Conservation (phyloP, 345 rosid species). For the Noccaea bulbosa region DNA sequence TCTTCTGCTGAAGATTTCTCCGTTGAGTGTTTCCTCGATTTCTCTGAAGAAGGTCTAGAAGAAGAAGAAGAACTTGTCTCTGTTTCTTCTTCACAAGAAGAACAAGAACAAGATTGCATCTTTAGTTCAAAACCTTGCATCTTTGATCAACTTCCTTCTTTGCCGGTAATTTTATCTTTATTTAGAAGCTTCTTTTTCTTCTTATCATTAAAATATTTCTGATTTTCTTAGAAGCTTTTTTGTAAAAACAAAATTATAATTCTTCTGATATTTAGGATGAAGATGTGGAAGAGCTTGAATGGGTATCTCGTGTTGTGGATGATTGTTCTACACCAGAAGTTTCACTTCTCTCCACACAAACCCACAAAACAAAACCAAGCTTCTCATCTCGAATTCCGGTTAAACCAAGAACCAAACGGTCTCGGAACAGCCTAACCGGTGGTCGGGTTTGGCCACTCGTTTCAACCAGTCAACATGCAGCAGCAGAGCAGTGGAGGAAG, state of each 20-base stretch:
- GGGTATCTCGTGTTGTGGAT: slow-evolving; percentile 86
- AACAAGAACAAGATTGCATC: slow-evolving; percentile 32
- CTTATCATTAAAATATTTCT: background rate
- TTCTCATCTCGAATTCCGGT: slow-evolving; percentile 58
- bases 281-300: slow-evolving; percentile 91
- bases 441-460: slow-evolving; percentile 60
- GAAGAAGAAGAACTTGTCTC: slow-evolving; percentile 52
- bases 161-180: slow-evolving; percentile 26
- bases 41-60: slow-evolving; percentile 54
- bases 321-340: slow-evolving; percentile 84
- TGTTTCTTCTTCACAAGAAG: slow-evolving; percentile 55
- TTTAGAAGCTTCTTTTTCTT: background rate
- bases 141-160: slow-evolving; percentile 42
- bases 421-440: slow-evolving; percentile 59
- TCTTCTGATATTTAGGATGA: slow-evolving; percentile 55
- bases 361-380: slow-evolving; percentile 49
- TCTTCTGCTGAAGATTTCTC: slow-evolving; percentile 61
- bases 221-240: background rate
- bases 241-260: too few relatives aligned
- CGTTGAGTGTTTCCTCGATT: slow-evolving; percentile 71
- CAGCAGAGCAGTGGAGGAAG: slow-evolving; percentile 36
- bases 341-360: slow-evolving; percentile 57
- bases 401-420: slow-evolving; percentile 61
- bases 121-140: slow-evolving; percentile 35
- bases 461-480: slow-evolving; percentile 43